phyloP scores from a whole-genome alignment of 23 red algal species.

The Gracilariopsis chorda region DNA sequence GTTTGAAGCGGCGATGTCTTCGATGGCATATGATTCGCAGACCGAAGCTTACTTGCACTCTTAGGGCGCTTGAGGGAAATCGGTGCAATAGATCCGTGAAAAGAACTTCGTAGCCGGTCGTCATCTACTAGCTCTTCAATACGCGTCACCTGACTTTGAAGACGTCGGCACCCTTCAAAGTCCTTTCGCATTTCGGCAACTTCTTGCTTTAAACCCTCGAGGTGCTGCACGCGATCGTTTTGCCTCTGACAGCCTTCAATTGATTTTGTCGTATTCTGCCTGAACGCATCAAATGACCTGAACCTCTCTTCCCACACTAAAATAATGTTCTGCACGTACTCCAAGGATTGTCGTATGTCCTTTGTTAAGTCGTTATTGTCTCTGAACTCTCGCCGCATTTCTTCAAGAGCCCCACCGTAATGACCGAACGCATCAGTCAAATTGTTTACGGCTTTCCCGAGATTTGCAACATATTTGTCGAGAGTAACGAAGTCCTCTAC shows the following conservation, averaged over 20 bases:
- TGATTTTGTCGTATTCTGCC: neutral
- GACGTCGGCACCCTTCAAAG: too few relatives aligned
- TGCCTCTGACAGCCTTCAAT: neutral
- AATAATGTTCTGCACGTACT: conserved; percentile 51
- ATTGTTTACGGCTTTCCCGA: conserved; percentile 28
- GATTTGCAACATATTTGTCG: conserved; percentile 19
- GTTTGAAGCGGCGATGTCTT: neutral
- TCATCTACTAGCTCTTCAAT: too few relatives aligned
- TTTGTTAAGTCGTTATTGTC: conserved; percentile 3
- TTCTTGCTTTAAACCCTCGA: too few relatives aligned
- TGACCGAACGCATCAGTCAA: conserved; percentile 12
- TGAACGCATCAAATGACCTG: neutral
- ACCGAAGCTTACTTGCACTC: too few relatives aligned
- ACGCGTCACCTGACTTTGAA: too few relatives aligned
- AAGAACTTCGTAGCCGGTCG: too few relatives aligned
- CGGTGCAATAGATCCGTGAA: too few relatives aligned
- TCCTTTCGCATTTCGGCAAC: too few relatives aligned
- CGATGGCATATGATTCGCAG: too few relatives aligned
- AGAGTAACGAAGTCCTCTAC: conserved; percentile 5
- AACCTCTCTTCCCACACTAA: conserved; percentile 62
- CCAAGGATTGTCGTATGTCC: conserved; percentile 13
- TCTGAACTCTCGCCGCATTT: neutral
- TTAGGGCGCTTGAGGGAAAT: too few relatives aligned
- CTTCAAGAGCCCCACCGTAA: conserved; percentile 15
- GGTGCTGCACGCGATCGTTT: too few relatives aligned